Evolutionary conservation across 176 grass and related monocot species (phyloP).

Genomic region (Bonia amplexicaulis): DNA sequence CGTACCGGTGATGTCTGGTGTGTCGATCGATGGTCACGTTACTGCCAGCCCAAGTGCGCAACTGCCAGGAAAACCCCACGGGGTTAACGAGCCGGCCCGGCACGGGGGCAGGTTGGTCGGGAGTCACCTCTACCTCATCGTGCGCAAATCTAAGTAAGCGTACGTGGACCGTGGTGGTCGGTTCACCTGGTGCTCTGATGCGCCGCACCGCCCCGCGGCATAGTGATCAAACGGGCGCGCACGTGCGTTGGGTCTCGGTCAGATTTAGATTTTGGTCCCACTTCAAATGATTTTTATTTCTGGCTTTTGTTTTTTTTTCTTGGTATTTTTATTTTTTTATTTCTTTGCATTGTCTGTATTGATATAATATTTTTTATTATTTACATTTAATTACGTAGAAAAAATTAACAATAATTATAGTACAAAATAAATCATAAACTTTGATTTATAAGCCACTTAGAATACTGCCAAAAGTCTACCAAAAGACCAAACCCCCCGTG

Average conservation of each 20-base stretch:
- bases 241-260: neutral
- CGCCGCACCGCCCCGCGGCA: neutral
- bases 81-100: neutral
- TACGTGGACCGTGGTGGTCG: neutral
- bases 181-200: neutral
- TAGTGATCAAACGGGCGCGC: conserved; percentile 10
- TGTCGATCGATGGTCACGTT: neutral
- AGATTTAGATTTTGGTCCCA: neutral
- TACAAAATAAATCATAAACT: too few species aligned
- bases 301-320: too few species aligned
- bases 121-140: neutral
- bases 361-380: too few species aligned
- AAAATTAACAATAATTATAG: too few species aligned
- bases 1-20: neutral
- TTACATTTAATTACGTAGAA: too few species aligned
- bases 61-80: neutral
- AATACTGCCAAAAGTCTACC: neutral
- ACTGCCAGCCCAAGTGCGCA: neutral
- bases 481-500: neutral
- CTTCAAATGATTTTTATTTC: too few species aligned
- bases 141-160: neutral
- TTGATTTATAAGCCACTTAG: too few species aligned
- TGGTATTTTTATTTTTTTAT: too few species aligned
- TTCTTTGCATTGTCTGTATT: too few species aligned
- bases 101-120: neutral